Evolutionary conservation across 768 basidiomycete genomes (phyloP).

Genomic region (Suillus spraguei): DNA sequence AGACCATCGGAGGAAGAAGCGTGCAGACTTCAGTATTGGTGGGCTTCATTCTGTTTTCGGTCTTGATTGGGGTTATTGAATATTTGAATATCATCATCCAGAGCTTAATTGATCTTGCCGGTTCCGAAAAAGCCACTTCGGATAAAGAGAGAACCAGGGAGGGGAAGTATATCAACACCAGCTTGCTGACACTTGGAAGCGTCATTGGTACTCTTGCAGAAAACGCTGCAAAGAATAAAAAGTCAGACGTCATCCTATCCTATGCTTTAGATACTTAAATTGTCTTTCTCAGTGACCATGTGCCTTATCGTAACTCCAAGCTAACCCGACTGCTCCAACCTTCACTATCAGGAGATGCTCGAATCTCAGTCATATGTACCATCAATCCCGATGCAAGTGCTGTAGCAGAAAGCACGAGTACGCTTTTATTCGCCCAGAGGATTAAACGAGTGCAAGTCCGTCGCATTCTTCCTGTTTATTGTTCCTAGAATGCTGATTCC

Average conservation of each 20-base stretch:
- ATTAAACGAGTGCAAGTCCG: slow-evolving; percentile 79
- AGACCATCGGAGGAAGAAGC: slow-evolving; percentile 77
- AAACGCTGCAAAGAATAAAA: slow-evolving; percentile 77
- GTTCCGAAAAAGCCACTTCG: slow-evolving; percentile 94
- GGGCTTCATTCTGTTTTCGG: slow-evolving; percentile 23
- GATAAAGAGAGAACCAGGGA: slow-evolving; percentile 96
- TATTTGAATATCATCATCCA: slow-evolving; percentile 28
- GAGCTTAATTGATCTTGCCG: slow-evolving; percentile 95
- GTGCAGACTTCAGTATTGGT: slow-evolving; percentile 80
- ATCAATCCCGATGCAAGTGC: slow-evolving; percentile 85
- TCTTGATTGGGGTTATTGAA: slow-evolving; percentile 4
- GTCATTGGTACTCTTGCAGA: slow-evolving; percentile 93
- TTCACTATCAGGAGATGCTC: slow-evolving; percentile 91
- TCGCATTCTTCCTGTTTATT: slow-evolving; percentile 30
- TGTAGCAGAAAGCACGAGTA: slow-evolving; percentile 83
- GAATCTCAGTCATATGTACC: slow-evolving; percentile 95
- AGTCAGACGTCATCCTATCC: slow-evolving; percentile 32
- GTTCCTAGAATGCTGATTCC: neutral
- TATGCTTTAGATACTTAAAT: slow-evolving; percentile 9
- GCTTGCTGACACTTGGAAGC: slow-evolving; percentile 87
- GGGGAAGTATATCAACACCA: slow-evolving; percentile 96
- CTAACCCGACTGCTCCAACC: slow-evolving; percentile 94
- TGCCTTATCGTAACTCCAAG: slow-evolving; percentile 95
- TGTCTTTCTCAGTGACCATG: slow-evolving; percentile 64
- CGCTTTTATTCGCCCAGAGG: slow-evolving; percentile 87